A percentile compares a stretch with the other conserved stretches of the same genome.
phyloP scores from a whole-genome alignment of 441 rosid genomes.

The Bruguiera hainesii region DNA sequence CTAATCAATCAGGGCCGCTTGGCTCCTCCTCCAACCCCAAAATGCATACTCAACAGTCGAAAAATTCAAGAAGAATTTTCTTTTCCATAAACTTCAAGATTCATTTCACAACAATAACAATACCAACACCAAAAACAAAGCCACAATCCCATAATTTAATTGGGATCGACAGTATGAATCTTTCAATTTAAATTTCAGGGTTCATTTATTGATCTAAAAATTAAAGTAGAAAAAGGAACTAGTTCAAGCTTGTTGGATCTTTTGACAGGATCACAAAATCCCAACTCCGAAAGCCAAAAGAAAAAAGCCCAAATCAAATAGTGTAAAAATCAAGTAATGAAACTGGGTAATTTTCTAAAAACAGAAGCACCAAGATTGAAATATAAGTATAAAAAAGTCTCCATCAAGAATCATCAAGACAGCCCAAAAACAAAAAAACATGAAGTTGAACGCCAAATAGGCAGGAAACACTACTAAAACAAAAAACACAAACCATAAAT shows the following conservation, averaged over 20 bases:
- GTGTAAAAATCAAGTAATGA: slow-evolving; percentile 5
- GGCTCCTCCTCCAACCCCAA: slow-evolving; percentile 5
- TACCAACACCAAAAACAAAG: too few species aligned
- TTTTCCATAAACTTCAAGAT: not conserved
- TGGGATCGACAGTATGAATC: too few species aligned
- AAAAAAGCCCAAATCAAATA: slow-evolving; percentile 17
- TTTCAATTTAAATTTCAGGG: not conserved
- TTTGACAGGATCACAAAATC: slow-evolving; percentile 5
- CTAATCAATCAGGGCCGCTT: slow-evolving; percentile 2
- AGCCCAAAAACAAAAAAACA: not conserved
- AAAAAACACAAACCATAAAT: not conserved
- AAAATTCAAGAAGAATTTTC: not conserved
- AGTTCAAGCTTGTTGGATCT: not conserved
- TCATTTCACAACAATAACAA: too few species aligned
- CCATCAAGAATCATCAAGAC: too few species aligned
- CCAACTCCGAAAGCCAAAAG: slow-evolving; percentile 4
- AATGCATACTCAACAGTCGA: slow-evolving; percentile 16
- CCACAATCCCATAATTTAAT: too few species aligned
- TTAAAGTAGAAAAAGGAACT: not conserved
- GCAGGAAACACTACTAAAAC: not conserved
- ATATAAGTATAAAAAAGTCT: too few species aligned
- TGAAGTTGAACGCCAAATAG: not conserved
- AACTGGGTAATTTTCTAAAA: slow-evolving; percentile 1
- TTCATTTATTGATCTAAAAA: not conserved
- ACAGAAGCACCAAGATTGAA: too few species aligned